Evolutionary conservation across 768 basidiomycete genomes (phyloP), one percentile per base, ranked within the genome.

Genomic region (Paxillus involutus): DNA sequence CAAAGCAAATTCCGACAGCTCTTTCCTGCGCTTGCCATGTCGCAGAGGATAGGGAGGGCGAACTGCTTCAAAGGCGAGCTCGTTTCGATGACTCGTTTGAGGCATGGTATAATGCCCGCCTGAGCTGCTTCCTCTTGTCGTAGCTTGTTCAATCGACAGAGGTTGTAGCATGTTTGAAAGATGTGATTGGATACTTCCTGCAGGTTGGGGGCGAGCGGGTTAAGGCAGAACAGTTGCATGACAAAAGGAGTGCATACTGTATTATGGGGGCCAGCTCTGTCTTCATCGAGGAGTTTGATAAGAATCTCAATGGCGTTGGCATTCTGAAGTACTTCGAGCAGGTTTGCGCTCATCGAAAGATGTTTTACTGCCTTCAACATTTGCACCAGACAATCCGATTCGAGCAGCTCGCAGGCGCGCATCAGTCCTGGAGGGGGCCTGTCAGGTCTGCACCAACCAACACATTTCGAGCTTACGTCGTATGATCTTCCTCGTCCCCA

Each of bases 121-220:
- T 94, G 89, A 2, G 95, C 96, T 12, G 97, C 94, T 70, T 98
- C 97, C 71, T 98, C 97, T 69, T 98, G 96, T 47, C 97, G 79
- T 3, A 85, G 83, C 72, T 97, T 97, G 73, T 95, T 95, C 55
- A 99, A 75, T 6, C 95, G 85, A 67, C 95, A 98, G 16, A 99
- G 86, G 61, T 96, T 96, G 77, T 92, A 98, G 64, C 95, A 93
- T 3, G 94, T 94, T 72, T 97, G 95, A 80, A 98, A 94, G 55
- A 97, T 85, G 63, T 98, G 94, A 59, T 98, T 98, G 47, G 92
- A 88, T 71, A 98, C 90, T 82, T 99, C 96, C 93, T 98, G 65
- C 21, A 33, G 36, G 47, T 40, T 19, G 3, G 44, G 47, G 44
- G 48, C 24, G n/a, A 24, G 24, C 5, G 48, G n/a, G 16, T 13